Base-by-base conservation (phyloP, 345 rosid species). In the Salix brachista region DNA sequence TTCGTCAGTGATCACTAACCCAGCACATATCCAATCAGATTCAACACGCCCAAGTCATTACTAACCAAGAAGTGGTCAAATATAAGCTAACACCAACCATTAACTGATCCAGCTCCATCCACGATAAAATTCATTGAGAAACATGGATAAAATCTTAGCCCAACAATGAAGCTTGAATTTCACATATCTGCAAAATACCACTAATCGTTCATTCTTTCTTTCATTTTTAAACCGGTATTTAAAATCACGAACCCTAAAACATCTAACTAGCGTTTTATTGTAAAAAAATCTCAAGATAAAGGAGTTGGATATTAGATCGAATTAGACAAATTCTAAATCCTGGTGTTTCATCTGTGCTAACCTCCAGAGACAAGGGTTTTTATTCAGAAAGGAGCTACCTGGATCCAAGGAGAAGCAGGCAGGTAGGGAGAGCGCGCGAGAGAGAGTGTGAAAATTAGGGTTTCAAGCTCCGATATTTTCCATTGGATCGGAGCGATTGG, bases 311-410 rank as follows among this genome's bases (percentile, higher is more conserved):
- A n/a, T 18, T 56, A 39, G 67, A 69, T 44, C 37, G 56, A 62
- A 36, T 8, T 19, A 65, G 66, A 78, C 54, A 54, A 50, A 26
- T 28, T 9, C 66, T 65, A 34, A 13, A 32, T 58, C 64, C 16
- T 50, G 50, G 50, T 75, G 75, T 74, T 73, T 23, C 64, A 58
- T 67, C 46, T 58, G 70, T 3, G 65, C 37, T 56, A 54, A 54
- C 52, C 46, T 71, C 25, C 34, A 65, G 18, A 30, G 71, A 56
- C 73, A 72, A 72, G 77, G 74, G 70, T 72, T 80, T 70, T 10
- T 36, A 71, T 58, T 19, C 19, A 61, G 36, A 30, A 58, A 72
- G 32, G 21, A 70, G 73, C 79, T 75, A 70, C 21, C 68, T 14
- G 68, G 62, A 75, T 67, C 68, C 28, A 52, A 52, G 50, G 21